Conservation (phyloP, 768 basidiomycete genomes). For the Boletus reticulatus region DNA sequence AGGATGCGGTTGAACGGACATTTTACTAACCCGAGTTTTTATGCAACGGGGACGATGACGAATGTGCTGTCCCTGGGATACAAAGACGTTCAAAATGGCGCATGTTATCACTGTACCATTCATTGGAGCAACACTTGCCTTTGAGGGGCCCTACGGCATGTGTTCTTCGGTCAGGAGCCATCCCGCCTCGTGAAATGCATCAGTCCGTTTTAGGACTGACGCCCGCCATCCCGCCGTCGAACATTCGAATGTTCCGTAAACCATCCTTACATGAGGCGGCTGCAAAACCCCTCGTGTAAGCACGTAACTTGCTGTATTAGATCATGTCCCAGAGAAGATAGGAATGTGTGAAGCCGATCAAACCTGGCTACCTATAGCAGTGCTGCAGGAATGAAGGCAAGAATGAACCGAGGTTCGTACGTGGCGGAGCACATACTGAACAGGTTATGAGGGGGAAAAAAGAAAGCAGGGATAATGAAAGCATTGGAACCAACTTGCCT, state of each 20-base stretch:
- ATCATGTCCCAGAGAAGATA: neutral
- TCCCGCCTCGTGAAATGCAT: neutral
- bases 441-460: no score
- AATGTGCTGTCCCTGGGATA: neutral
- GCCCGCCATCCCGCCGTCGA: constrained; percentile 15
- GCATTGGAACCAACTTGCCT: no score
- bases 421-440: no score
- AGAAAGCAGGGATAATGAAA: no score
- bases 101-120: constrained; percentile 8
- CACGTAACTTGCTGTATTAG: constrained; percentile 22
- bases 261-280: neutral
- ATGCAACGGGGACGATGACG: constrained; percentile 6
- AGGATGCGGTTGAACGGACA: neutral
- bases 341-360: neutral
- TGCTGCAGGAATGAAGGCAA: neutral
- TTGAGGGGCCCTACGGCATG: neutral
- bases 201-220: neutral
- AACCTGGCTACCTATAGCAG: neutral
- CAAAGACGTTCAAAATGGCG: neutral
- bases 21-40: constrained; percentile 9
- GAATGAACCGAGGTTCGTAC: no score
- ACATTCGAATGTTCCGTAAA: neutral
- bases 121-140: constrained; percentile 14
- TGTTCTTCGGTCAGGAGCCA: neutral
- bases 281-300: neutral